Conservation (phyloP, 1,284 basidiomycete species). For the Sphaerobolus stellatus region DNA sequence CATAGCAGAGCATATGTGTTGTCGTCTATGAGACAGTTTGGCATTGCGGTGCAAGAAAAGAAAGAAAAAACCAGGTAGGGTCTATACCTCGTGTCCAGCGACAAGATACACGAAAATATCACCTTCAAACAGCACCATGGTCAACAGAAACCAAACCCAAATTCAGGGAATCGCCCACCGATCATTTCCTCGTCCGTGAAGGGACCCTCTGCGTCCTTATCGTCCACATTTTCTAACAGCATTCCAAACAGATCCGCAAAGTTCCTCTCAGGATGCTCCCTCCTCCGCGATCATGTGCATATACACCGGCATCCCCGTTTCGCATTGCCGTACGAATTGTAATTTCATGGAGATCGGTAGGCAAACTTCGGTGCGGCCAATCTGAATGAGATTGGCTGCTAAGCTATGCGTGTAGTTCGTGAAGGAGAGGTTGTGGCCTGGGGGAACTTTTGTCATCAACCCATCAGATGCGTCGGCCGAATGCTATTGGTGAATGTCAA, state of each 20-base stretch:
- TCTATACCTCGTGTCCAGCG: conserved; percentile 57
- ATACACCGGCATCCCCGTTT: conserved; percentile 45
- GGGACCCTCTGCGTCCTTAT: conserved; percentile 35
- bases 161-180: conserved; percentile 33
- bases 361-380: conserved; percentile 46
- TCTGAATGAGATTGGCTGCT: conserved; percentile 42
- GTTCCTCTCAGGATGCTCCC: conserved; percentile 39
- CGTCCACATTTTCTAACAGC: no score
- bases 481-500: conserved; percentile 30
- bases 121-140: no score
- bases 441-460: conserved; percentile 42
- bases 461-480: conserved; percentile 54
- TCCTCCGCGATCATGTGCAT: conserved; percentile 57
- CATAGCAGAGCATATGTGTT: conserved; percentile 56
- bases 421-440: conserved; percentile 55
- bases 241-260: conserved; percentile 56
- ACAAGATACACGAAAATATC: conserved; percentile 60
- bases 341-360: conserved; percentile 41
- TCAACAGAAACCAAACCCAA: background rate
- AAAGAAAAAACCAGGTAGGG: background rate
- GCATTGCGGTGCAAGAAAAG: background rate
- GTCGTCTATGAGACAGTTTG: conserved; percentile 38
- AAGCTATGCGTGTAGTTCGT: conserved; percentile 53
- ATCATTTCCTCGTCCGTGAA: conserved; percentile 51
- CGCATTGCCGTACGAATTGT: conserved; percentile 39